Evolutionary conservation across 441 rosid species (phyloP), one percentile per base, ranked within the genome.

Genomic region (Melastoma candidum): DNA sequence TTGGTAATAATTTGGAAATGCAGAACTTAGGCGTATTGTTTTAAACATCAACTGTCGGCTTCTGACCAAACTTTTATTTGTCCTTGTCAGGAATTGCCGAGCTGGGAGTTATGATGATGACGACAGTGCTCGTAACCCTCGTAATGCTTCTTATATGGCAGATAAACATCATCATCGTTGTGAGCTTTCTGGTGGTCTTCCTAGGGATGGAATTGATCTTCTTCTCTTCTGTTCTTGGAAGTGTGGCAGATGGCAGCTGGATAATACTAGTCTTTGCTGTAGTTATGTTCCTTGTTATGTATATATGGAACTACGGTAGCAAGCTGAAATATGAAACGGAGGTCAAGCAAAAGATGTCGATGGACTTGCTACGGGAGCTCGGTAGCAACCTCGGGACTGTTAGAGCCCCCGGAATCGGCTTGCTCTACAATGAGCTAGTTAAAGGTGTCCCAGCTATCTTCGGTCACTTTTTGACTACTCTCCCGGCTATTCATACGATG

Each of bases 81-180:
- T 69, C 43, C 63, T 58, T 64, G 48, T 51, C 84, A 93, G 98
- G 90, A 61, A 82, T 92, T 77, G 95, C 95, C 48, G 98, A 88
- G 85, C 74, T 88, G 13, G 97, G 95, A 53, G 95, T 92, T 69
- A 92, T 92, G 98, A 92, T 88, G 97, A 92, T 85, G 85, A 92
- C 95, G 48, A 84, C 97, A 58, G 54, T 84, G 54, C 74, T 92
- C 61, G 95, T 89, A 58, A 92, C 95, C 27, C 63, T 92, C 48
- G 95, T 88, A 65, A 92, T 92, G 98, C 97, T 92, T 73, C 97
- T 92, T 55, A 81, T 92, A 72, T 92, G 98, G 98, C 94, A 81
- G 82, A 88, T 84, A 67, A 88, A 92, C 75, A 92, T 92, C 68
- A 52, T 81, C 49, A 49, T 88, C 22, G 95, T 81, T 53, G 68